Conservation (phyloP, 371 early-diverging fungal species). For the Encephalitozoon intestinalis region DNA sequence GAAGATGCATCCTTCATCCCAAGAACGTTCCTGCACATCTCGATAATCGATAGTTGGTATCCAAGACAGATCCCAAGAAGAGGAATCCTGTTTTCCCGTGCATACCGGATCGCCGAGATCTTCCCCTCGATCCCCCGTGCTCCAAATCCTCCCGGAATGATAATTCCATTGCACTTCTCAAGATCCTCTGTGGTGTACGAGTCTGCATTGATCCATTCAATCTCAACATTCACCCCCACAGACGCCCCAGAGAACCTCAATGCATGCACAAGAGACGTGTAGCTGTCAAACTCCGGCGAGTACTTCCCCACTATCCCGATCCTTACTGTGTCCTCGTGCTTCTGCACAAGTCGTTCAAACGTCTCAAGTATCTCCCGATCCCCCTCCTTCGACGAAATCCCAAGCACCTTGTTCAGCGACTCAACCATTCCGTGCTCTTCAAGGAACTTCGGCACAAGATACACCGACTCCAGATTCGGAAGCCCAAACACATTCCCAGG, state of each 20-base stretch:
- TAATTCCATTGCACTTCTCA: conserved; percentile 67
- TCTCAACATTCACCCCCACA: conserved; percentile 67
- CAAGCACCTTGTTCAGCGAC: conserved; percentile 64
- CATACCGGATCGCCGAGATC: conserved; percentile 87
- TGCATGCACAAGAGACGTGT: conserved; percentile 85
- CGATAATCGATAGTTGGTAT: conserved; percentile 90
- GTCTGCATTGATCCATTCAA: conserved; percentile 77
- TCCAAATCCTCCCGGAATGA: conserved; percentile 99
- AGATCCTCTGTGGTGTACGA: conserved; percentile 62
- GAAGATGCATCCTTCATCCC: conserved; percentile 64
- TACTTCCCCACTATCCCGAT: conserved; percentile 93
- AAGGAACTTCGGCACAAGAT: conserved; percentile 84
- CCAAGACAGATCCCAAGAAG: conserved; percentile 98
- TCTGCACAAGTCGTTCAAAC: not conserved
- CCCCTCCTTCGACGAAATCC: not conserved
- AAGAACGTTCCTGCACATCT: conserved; percentile 86
- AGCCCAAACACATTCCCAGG: conserved; percentile 78
- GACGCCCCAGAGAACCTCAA: conserved; percentile 73
- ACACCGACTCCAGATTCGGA: conserved; percentile 82
- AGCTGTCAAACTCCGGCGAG: conserved; percentile 81
- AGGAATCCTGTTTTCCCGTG: conserved; percentile 88
- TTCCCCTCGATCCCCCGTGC: conserved; percentile 89
- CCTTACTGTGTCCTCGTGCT: conserved; percentile 62
- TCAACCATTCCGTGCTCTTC: conserved; percentile 72
- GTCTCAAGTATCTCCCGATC: not conserved